Conservation (phyloP, 495 filamentous ascomycete species). For the Symbiotaphrina buchneri region DNA sequence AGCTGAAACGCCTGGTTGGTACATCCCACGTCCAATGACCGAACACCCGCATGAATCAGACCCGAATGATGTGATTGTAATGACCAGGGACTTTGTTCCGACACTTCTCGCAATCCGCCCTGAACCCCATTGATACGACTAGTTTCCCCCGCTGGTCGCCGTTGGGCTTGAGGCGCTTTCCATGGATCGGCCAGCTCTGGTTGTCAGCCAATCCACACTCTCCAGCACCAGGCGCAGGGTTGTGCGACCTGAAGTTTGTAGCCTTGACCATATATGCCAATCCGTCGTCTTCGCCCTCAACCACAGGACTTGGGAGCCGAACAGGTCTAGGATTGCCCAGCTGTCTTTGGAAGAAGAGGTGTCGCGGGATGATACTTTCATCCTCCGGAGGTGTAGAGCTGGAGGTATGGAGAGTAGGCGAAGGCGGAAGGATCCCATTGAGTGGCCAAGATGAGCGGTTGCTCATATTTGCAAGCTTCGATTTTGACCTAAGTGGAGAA, state of each 20-base stretch:
- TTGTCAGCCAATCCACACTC: background rate
- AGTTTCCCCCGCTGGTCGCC: constrained; percentile 30
- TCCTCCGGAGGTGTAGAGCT: no score
- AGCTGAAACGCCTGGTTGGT: no score
- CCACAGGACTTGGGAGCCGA: constrained; percentile 48
- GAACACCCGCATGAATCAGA: background rate
- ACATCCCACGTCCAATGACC: no score
- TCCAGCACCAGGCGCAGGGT: background rate
- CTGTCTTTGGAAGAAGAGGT: background rate
- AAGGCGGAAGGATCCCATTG: no score
- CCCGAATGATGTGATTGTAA: constrained; percentile 56
- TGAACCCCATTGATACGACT: constrained; percentile 62
- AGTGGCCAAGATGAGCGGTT: no score
- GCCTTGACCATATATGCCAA: background rate
- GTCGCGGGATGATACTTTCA: no score
- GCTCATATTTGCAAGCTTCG: no score
- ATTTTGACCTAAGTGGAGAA: no score
- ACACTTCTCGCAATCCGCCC: constrained; percentile 76
- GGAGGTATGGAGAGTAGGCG: no score
- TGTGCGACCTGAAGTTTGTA: background rate
- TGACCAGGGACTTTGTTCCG: constrained; percentile 58
- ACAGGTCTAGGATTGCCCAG: background rate
- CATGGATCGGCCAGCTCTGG: constrained; percentile 1
- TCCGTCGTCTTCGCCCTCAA: constrained; percentile 28
- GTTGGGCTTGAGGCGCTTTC: constrained; percentile 18